These are phyloP conservation scores for Aureobasidium sp. DNA, from an alignment of 2,329 filamentous ascomycete genomes.

Conservation along the genomic window DNA sequence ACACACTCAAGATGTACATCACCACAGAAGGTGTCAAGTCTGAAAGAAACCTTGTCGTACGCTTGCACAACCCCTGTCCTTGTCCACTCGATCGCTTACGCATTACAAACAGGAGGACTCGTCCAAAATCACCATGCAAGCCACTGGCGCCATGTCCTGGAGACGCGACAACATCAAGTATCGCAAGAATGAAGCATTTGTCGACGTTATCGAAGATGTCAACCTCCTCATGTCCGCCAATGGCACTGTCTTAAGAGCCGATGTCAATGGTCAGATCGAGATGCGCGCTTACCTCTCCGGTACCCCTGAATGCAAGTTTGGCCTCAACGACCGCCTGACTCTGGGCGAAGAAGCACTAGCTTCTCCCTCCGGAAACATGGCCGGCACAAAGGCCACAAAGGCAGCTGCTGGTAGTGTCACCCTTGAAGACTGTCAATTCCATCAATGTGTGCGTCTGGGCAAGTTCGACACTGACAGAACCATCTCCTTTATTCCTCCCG, in stretches of 20 bases:
- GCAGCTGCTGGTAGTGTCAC: slow-evolving; percentile 93
- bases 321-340: slow-evolving; percentile 87
- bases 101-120: slow-evolving; percentile 60
- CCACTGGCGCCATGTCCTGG: slow-evolving; percentile 94
- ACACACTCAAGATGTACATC: slow-evolving; percentile 99
- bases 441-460: slow-evolving; percentile 95
- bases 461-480: slow-evolving; percentile 96
- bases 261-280: slow-evolving; percentile 94
- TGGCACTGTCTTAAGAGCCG: slow-evolving; percentile 86
- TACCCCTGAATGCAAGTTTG: slow-evolving; percentile 98
- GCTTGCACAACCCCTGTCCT: slow-evolving; percentile 45
- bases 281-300: slow-evolving; percentile 97
- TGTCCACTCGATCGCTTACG: slow-evolving; percentile 9
- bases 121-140: slow-evolving; percentile 98
- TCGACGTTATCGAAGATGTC: slow-evolving; percentile 98
- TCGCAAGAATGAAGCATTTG: slow-evolving; percentile 98
- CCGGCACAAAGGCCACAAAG: slow-evolving; percentile 83
- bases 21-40: slow-evolving; percentile 98
- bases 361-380: slow-evolving; percentile 66
- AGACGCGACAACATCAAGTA: slow-evolving; percentile 96
- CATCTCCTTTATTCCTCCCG: slow-evolving; percentile 92
- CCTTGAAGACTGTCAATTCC: slow-evolving; percentile 96
- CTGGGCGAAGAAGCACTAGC: slow-evolving; percentile 60
- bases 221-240: slow-evolving; percentile 99
- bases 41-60: slow-evolving; percentile 44